Evolutionary conservation across 2,329 filamentous ascomycete species (phyloP).

Genomic region (Colletotrichum somersetense): DNA sequence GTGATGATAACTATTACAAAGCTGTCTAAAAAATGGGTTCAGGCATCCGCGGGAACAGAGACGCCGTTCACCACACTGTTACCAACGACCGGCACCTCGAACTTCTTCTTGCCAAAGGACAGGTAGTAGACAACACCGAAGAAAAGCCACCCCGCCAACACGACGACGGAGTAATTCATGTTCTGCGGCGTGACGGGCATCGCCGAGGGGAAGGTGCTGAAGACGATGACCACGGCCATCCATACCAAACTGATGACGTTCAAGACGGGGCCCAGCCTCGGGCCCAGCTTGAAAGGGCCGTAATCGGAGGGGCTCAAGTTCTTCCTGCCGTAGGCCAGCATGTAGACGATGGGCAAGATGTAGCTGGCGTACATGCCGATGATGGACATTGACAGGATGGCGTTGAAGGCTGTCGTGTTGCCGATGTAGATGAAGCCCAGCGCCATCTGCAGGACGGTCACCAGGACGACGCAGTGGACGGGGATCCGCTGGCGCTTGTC

Average conservation of each 20-base stretch:
- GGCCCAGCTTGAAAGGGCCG: conserved; percentile 50
- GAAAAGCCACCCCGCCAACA: conserved; percentile 55
- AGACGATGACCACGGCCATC: conserved; percentile 58
- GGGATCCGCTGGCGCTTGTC: conserved; percentile 51
- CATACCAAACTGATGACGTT: conserved; percentile 59
- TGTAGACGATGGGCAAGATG: conserved; percentile 53
- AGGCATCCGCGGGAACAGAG: conserved; percentile 17
- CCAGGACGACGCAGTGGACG: conserved; percentile 46
- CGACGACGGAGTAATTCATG: conserved; percentile 62
- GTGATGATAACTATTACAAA: neutral
- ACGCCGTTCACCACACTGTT: conserved; percentile 34
- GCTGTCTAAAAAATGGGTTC: neutral
- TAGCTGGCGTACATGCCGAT: conserved; percentile 60
- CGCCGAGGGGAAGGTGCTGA: conserved; percentile 58
- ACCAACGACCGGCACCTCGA: conserved; percentile 44
- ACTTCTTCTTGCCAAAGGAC: conserved; percentile 45
- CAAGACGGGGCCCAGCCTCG: conserved; percentile 48
- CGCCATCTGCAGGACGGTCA: conserved; percentile 47
- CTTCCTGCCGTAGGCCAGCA: conserved; percentile 54
- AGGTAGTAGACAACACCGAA: conserved; percentile 53
- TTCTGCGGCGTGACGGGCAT: conserved; percentile 56
- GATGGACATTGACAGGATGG: conserved; percentile 56
- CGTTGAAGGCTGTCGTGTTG: conserved; percentile 57
- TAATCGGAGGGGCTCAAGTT: conserved; percentile 41
- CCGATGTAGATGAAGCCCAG: conserved; percentile 57